Percentiles rank a stretch among this genome's conserved stretches.
These are phyloP conservation scores for Tetrapyrgos nigripes DNA, from an alignment of 1,284 basidiomycete species.

Conservation along the genomic window DNA sequence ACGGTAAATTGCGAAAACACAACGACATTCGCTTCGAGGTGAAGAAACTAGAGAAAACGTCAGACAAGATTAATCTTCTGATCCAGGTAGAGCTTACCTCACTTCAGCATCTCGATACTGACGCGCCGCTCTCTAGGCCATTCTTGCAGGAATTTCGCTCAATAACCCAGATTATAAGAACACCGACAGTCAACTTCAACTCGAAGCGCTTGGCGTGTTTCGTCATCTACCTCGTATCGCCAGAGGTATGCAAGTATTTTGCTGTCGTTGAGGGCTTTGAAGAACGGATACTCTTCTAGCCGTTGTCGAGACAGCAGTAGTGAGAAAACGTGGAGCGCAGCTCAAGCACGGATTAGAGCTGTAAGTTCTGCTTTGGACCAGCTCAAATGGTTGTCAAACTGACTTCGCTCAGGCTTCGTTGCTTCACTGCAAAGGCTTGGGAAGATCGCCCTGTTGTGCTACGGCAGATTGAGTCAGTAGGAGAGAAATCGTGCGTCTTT, in stretches of 20 bases:
- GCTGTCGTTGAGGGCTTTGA: neutral
- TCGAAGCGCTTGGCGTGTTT: slow-evolving; percentile 72
- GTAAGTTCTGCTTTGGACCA: slow-evolving; percentile 43
- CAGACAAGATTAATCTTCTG: slow-evolving; percentile 76
- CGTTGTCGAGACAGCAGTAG: slow-evolving; percentile 73
- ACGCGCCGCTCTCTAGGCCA: slow-evolving; percentile 61
- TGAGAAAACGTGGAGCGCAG: slow-evolving; percentile 63
- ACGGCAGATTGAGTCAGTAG: slow-evolving; percentile 81
- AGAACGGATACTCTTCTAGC: slow-evolving; percentile 45
- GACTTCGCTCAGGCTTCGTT: slow-evolving; percentile 61
- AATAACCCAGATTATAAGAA: slow-evolving; percentile 70
- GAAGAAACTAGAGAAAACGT: slow-evolving; percentile 68
- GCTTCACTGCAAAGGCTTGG: slow-evolving; percentile 82
- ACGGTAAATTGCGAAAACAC: slow-evolving; percentile 70
- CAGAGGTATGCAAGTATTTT: slow-evolving; percentile 60
- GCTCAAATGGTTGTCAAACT: slow-evolving; percentile 13
- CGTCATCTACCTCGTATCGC: slow-evolving; percentile 72
- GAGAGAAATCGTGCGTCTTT: slow-evolving; percentile 80
- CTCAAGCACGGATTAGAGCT: slow-evolving; percentile 76
- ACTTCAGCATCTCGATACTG: slow-evolving; percentile 9
- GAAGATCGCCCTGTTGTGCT: slow-evolving; percentile 83
- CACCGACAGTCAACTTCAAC: slow-evolving; percentile 70
- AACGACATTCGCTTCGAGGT: slow-evolving; percentile 75
- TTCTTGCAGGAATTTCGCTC: slow-evolving; percentile 74
- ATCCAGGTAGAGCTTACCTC: slow-evolving; percentile 59